A percentile compares a stretch with the other conserved stretches of the same genome.
phyloP scores from a whole-genome alignment of 1,284 basidiomycete species.

The Porodaedalea pini region DNA sequence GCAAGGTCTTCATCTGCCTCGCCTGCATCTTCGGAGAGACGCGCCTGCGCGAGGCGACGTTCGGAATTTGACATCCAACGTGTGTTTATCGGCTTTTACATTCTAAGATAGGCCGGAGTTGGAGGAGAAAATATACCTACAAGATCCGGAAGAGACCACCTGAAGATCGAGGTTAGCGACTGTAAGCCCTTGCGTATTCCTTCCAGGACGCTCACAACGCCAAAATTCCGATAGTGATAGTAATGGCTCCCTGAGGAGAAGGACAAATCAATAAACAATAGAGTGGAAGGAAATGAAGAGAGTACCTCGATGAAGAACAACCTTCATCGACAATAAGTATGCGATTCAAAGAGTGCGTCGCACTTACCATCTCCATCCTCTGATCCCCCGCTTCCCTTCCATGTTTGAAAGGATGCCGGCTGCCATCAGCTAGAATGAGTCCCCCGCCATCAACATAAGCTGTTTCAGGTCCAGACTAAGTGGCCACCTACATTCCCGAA shows the following conservation, averaged over 20 bases:
- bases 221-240: slow-evolving; percentile 19
- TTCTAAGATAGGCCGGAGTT: background rate
- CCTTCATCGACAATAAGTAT: slow-evolving; percentile 17
- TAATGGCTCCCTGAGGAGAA: slow-evolving; percentile 20
- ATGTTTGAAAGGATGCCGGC: slow-evolving; percentile 67
- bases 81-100: slow-evolving; percentile 32
- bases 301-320: slow-evolving; percentile 28
- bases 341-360: too few species aligned
- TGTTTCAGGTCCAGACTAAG: slow-evolving; percentile 17
- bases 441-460: background rate
- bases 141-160: slow-evolving; percentile 28
- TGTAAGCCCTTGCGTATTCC: background rate
- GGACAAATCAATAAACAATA: background rate
- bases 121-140: slow-evolving; percentile 15
- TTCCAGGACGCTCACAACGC: slow-evolving; percentile 19
- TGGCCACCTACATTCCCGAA: slow-evolving; percentile 56
- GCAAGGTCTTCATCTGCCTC: slow-evolving; percentile 34
- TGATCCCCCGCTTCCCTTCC: slow-evolving; percentile 63
- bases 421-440: slow-evolving; percentile 50
- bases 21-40: slow-evolving; percentile 43
- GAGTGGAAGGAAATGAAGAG: background rate
- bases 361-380: slow-evolving; percentile 66
- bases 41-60: slow-evolving; percentile 39
- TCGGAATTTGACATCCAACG: slow-evolving; percentile 40
- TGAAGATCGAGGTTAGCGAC: slow-evolving; percentile 2